Evolutionary conservation across 176 grass and related monocot genomes (phyloP), one percentile per base, ranked within the genome.

Genomic region (Ananas comosus): DNA sequence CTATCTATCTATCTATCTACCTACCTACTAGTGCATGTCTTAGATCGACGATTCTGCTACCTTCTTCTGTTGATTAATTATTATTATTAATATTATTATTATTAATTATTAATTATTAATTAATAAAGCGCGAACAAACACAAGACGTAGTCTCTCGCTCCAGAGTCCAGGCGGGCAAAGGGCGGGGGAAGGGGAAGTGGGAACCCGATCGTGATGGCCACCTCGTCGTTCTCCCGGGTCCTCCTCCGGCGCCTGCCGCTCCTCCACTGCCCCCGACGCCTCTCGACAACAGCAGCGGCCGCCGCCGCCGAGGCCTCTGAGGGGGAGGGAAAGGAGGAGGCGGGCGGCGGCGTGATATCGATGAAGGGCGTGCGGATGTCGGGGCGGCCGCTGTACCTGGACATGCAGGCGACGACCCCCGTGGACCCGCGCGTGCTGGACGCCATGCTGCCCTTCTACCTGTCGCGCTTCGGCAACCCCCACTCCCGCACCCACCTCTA

Each of bases 401-500:
- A 97, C 71, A 97, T 92, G 93, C 93, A 97, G 83, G 93, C 93
- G 9, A 97, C 93, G 4, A 92, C 86, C 3, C 93, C 89, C 13
- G 93, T 92, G 0, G 89, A 97, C 71, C 89, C 93, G 13, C 89
- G 89, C 18, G 93, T 97, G 58, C 82, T 97, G 65, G 93, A 97
- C 51, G 76, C 86, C 65, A 97, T 97, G 89, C 86, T 97, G 7
- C 93, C 93, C 28, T 97, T 80, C 82, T 97, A 97, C 86, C 80
- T 97, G 57, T 78, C 87, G 74, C 77, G 82, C 68, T 97, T 79
- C 77, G 89, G 93, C 3, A 97, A 97, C 77, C 93, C 93, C 25
- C 93, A 97, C 84, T 97, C 93, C 25, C 86, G 89, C 58, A 97
- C 93, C 61, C 93, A 97, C 53, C 84, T 97, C 79, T 97, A 92